A percentile compares a stretch with the other conserved stretches of the same genome.
phyloP scores from a whole-genome alignment of 2,329 filamentous ascomycete genomes.

The Trichophyton equinum region DNA sequence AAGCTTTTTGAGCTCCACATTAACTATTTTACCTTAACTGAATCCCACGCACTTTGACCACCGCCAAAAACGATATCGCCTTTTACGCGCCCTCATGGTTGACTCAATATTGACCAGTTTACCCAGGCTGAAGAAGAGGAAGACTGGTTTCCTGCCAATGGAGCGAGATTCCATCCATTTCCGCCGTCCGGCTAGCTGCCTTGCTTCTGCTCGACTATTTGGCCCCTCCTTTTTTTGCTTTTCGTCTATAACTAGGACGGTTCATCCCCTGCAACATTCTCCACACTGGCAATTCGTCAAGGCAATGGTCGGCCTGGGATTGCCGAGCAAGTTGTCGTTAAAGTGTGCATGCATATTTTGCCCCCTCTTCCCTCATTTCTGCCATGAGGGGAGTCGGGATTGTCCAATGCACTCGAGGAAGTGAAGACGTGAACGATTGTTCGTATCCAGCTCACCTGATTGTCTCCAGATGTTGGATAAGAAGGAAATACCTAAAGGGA shows the following conservation, averaged over 20 bases:
- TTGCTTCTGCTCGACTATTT: neutral
- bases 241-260: neutral
- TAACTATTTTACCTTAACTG: too few relatives aligned
- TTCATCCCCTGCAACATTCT: neutral
- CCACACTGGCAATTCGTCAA: neutral
- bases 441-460: neutral
- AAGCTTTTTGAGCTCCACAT: neutral
- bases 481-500: neutral
- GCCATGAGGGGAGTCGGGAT: neutral
- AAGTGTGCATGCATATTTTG: neutral
- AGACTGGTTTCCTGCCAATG: neutral
- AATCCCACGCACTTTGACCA: too few relatives aligned
- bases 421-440: neutral
- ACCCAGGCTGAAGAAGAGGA: neutral
- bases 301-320: neutral
- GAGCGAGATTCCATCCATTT: neutral
- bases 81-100: too few relatives aligned
- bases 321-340: neutral
- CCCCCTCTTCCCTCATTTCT: neutral
- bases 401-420: neutral
- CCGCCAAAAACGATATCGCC: too few relatives aligned
- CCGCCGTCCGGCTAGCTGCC: neutral
- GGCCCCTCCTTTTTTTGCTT: neutral
- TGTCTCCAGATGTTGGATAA: neutral
- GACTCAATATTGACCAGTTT: too few relatives aligned